Conservation (phyloP, 208 protist genomes). For the Polymyxa betae region DNA sequence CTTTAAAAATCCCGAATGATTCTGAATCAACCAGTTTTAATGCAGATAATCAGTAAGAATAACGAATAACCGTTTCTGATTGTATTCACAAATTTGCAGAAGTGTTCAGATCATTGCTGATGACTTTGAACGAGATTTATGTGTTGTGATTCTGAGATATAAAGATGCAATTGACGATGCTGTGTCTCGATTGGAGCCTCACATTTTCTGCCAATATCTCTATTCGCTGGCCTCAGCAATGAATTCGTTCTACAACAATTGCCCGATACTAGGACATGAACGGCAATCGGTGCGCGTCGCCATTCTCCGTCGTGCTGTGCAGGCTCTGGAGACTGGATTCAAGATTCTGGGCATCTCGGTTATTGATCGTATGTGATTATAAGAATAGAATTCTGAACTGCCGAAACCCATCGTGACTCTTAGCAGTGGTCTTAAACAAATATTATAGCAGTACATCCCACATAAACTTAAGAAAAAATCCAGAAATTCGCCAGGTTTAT, state of each 20-base stretch:
- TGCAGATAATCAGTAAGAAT: neutral
- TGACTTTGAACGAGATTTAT: neutral
- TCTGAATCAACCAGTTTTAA: neutral
- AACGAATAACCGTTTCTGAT: no score
- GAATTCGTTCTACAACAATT: neutral
- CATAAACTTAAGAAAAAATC: no score
- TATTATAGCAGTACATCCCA: no score
- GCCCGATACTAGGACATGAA: neutral
- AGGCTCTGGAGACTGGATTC: neutral
- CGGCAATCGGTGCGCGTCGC: neutral
- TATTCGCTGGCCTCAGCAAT: neutral
- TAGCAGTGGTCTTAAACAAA: no score
- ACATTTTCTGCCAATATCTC: neutral
- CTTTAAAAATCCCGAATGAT: slow-evolving; percentile 84
- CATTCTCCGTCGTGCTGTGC: neutral
- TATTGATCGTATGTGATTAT: neutral
- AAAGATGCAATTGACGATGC: neutral
- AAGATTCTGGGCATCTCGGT: neutral
- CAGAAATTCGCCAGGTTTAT: no score
- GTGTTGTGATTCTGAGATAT: neutral
- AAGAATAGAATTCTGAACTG: no score
- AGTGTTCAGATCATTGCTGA: no score
- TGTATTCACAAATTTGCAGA: no score
- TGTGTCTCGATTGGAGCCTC: neutral
- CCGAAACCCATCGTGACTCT: no score